Evolutionary conservation across 352 stramenopile genomes (phyloP).

Genomic region (Globisporangium camurandrum): DNA sequence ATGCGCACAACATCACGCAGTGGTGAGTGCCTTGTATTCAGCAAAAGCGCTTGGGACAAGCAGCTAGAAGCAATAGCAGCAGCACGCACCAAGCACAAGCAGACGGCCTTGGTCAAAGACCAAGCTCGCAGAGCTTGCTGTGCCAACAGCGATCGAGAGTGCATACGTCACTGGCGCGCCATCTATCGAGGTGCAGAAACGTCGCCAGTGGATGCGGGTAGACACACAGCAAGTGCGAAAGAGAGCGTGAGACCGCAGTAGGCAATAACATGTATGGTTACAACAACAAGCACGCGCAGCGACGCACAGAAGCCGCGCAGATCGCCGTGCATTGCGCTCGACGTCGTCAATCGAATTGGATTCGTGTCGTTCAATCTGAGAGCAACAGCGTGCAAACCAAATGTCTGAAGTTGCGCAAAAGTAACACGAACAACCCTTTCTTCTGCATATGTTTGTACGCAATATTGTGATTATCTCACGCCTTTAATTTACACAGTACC

Average conservation of each 20-base stretch:
- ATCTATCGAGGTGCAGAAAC: slow-evolving; percentile 27
- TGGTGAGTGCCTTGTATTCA: neutral
- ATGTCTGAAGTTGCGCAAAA: no score
- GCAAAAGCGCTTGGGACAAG: neutral
- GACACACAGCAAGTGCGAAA: neutral
- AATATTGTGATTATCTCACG: no score
- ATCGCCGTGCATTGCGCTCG: slow-evolving; percentile 53
- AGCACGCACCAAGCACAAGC: slow-evolving; percentile 29
- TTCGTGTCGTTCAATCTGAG: neutral
- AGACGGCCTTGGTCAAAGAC: slow-evolving; percentile 49
- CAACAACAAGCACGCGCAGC: slow-evolving; percentile 54
- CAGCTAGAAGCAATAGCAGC: neutral
- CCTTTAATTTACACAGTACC: no score
- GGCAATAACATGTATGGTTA: neutral
- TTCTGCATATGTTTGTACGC: no score
- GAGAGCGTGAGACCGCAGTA: neutral
- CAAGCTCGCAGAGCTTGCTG: slow-evolving; percentile 55
- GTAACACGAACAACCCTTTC: no score
- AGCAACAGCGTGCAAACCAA: neutral
- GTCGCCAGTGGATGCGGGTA: no score
- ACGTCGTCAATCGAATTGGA: neutral
- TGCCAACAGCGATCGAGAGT: slow-evolving; percentile 55
- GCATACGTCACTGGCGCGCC: slow-evolving; percentile 76
- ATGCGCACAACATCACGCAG: neutral
- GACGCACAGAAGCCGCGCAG: slow-evolving; percentile 75